Evolutionary conservation across 495 filamentous ascomycete species (phyloP), one percentile per base, ranked within the genome.

Genomic region (Opeltia flavorubescens): DNA sequence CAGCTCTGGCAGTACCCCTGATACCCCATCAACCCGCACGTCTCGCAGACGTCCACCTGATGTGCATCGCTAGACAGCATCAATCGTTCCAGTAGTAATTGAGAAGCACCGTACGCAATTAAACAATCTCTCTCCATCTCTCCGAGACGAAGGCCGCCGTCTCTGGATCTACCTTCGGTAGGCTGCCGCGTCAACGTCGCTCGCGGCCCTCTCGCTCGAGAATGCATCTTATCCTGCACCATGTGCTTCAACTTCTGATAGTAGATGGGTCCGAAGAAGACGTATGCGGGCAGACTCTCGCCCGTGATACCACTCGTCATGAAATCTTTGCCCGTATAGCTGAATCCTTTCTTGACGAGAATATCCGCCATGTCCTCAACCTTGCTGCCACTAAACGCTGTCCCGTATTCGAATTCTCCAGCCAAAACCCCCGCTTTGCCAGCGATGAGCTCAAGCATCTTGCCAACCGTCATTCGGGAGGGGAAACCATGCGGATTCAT

Each of bases 401-500:
- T 95, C 18, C 93, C 91, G 59, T 93, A 94, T 43, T 89, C 78
- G 39, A 84, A 75, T 24, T 78, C 78, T 2, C 93, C 93, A 25
- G 77, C 69, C 17, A 96, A 60, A 2, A 96, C 80, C 21, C 88
- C 84, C 2, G 93, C 89, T 64, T 99, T 99, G 40, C 93, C 93
- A 1, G 89, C 83, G 11, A 99, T 72, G 35, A 94, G 81, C 62
- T 99, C 91, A 43, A 99, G 72, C 72, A 99, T 86, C 62, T 99
- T 96, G 8, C 93, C 91, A 53, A 99, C 93, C 40, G 91, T 99
- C 91, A 99, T 99, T 61, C 91, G 91, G 9, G 89, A 95, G 6
- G 91, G 91, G 73, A 99, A 96, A 77, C 93, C 91, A 65, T 99
- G 91, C 1, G 91, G 91, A 68, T 99, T 99, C 93, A 99, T 99